Evolutionary conservation across 2,329 filamentous ascomycete genomes (phyloP).

Genomic region (Ophiostoma australiae): DNA sequence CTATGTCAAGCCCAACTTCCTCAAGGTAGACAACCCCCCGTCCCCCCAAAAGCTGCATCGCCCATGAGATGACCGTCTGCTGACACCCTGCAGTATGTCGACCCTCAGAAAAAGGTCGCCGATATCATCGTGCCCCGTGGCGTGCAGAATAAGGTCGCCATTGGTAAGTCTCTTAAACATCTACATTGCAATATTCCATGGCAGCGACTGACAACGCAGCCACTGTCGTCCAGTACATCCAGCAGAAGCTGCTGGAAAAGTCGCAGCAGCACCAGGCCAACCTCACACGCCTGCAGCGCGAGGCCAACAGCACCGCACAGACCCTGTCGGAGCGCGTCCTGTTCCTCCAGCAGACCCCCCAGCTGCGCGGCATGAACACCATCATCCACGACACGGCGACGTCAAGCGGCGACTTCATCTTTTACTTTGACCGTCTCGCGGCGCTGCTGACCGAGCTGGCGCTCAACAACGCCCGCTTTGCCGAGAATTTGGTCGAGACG

Average conservation of each 20-base stretch:
- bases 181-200: background rate
- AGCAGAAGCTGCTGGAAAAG: constrained; percentile 80
- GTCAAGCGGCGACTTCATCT: constrained; percentile 84
- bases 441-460: constrained; percentile 81
- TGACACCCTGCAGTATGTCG: constrained; percentile 56
- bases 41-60: background rate
- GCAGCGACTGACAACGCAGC: constrained; percentile 41
- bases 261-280: constrained; percentile 76
- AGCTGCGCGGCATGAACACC: constrained; percentile 83
- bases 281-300: constrained; percentile 68
- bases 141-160: constrained; percentile 90
- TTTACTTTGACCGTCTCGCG: constrained; percentile 89
- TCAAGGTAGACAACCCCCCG: constrained; percentile 48
- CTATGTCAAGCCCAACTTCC: constrained; percentile 95
- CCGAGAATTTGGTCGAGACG: constrained; percentile 60
- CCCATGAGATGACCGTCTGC: background rate
- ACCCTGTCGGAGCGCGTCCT: constrained; percentile 71
- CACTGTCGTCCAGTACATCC: constrained; percentile 92
- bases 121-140: constrained; percentile 94
- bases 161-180: constrained; percentile 48
- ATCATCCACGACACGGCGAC: constrained; percentile 79
- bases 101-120: constrained; percentile 84
- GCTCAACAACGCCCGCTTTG: constrained; percentile 70
- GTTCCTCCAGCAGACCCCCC: constrained; percentile 68
- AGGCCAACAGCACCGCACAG: constrained; percentile 55